Evolutionary conservation across 129 eudicot genomes (phyloP).

Genomic region (Flaveria trinervia): DNA sequence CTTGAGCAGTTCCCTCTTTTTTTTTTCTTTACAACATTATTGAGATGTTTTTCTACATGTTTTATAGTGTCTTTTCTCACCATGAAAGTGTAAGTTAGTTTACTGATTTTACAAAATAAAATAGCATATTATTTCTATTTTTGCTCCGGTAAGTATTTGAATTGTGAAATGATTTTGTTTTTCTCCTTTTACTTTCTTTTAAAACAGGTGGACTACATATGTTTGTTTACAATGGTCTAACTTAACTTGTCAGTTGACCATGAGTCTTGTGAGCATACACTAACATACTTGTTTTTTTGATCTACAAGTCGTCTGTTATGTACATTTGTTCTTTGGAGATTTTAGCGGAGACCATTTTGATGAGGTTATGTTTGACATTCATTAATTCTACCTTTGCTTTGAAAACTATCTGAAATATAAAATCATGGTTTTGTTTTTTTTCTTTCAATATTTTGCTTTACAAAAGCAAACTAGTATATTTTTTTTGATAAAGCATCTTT

Average conservation of each 20-base stretch:
- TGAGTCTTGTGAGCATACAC: not conserved
- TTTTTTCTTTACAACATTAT: not conserved
- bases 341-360: not conserved
- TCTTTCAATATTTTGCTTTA: not conserved
- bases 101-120: too few relatives aligned
- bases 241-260: constrained; percentile 7
- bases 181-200: constrained; percentile 10
- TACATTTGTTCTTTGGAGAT: not conserved
- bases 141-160: not conserved
- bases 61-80: not conserved
- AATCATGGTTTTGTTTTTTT: not conserved
- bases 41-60: not conserved
- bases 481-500: constrained; percentile 49
- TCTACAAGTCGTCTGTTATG: not conserved
- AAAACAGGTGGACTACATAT: not conserved
- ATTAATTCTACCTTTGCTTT: not conserved
- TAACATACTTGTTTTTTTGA: not conserved
- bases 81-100: not conserved
- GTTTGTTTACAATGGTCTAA: not conserved
- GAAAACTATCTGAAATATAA: not conserved
- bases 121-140: not conserved
- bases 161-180: not conserved
- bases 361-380: not conserved
- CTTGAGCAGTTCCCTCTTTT: not conserved
- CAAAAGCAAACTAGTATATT: not conserved